Evolutionary conservation across 495 filamentous ascomycete species (phyloP).

Genomic region (Copromyces sp.): DNA sequence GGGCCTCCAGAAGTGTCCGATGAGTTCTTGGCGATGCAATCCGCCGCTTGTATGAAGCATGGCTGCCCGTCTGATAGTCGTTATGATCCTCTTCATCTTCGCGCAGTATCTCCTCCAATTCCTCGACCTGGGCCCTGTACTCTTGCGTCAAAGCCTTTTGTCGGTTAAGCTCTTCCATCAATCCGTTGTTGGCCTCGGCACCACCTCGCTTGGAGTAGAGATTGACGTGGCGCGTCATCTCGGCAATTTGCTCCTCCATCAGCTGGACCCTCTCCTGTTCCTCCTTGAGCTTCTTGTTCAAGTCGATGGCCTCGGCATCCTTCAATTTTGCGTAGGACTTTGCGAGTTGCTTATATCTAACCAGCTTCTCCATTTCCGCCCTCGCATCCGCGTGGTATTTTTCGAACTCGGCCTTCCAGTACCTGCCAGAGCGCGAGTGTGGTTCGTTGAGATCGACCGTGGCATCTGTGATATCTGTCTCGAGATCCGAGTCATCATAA

Average conservation of each 20-base stretch:
- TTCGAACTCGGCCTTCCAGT: slow-evolving; percentile 89
- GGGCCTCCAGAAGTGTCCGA: slow-evolving; percentile 33
- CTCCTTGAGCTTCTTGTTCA: slow-evolving; percentile 61
- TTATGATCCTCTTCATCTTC: slow-evolving; percentile 31
- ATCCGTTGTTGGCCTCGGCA: slow-evolving; percentile 36
- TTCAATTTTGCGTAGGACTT: slow-evolving; percentile 87
- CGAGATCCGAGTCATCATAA: slow-evolving; percentile 22
- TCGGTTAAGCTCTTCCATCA: slow-evolving; percentile 48
- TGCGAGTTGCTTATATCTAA: slow-evolving; percentile 71
- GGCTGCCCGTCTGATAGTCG: slow-evolving; percentile 16
- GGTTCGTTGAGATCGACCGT: slow-evolving; percentile 74
- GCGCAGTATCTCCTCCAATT: slow-evolving; percentile 38
- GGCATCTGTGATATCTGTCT: slow-evolving; percentile 53
- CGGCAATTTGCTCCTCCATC: slow-evolving; percentile 49
- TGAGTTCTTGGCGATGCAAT: slow-evolving; percentile 36
- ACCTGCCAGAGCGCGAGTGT: slow-evolving; percentile 73
- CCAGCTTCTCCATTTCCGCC: slow-evolving; percentile 64
- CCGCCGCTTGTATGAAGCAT: slow-evolving; percentile 12
- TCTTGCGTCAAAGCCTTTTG: slow-evolving; percentile 58
- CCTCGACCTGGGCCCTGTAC: slow-evolving; percentile 57
- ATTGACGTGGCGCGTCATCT: slow-evolving; percentile 47
- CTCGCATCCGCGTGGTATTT: slow-evolving; percentile 72
- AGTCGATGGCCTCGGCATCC: slow-evolving; percentile 64
- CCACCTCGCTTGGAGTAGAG: slow-evolving; percentile 25
- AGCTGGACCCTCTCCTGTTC: slow-evolving; percentile 42